Base-by-base conservation (phyloP, 495 filamentous ascomycete genomes). In the Penicillium cosmopolitanum region DNA sequence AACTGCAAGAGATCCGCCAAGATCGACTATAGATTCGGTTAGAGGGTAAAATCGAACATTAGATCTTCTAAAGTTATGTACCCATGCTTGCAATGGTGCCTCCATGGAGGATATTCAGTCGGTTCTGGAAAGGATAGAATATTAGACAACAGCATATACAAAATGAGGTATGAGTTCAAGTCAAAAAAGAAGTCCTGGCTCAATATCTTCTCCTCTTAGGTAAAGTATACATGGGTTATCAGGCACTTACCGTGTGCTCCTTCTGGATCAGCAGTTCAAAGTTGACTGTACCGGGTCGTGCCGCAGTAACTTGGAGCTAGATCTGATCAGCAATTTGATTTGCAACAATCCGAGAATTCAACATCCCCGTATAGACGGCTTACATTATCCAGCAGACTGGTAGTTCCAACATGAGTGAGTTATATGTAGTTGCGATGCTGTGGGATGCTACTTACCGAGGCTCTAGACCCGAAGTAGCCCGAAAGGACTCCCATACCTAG, bases 71-170 rank as follows among this genome's bases (percentile, higher is more conserved):
- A 18, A 10, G 15, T 19, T 12, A 57, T 69, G 51, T 79, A 86
- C 87, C 86, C 89, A 98, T 92, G 73, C 89, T 92, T 16, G 95
- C 94, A 66, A 98, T 93, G 16, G 95, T 96, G 38, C 94, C 95
- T 46, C 95, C 95, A 77, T 98, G 95, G 60, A 98, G 81, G 51
- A 92, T 97, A 50, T 86, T 87, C 9, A 98, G 81, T 19, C 95
- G 87, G 67, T 97, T 98, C 92, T 96, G 56, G 15, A 53, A 61
- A 25, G 62, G 54, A 31, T 21, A 50, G 28, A 46, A 13, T 16
- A 33, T 43, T 6, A 43, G 25, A 36, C 11, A 15, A 52, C 31
- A 10, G 15, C 10, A n/a, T 15, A 51, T 50, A 9, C 25, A 48
- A 19, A 16, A 33, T 1, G 13, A 4, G 51, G 25, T 6, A 43